These are phyloP conservation scores for Trichoderma erinaceum DNA, from an alignment of 495 filamentous ascomycete species.

Conservation along the genomic window DNA sequence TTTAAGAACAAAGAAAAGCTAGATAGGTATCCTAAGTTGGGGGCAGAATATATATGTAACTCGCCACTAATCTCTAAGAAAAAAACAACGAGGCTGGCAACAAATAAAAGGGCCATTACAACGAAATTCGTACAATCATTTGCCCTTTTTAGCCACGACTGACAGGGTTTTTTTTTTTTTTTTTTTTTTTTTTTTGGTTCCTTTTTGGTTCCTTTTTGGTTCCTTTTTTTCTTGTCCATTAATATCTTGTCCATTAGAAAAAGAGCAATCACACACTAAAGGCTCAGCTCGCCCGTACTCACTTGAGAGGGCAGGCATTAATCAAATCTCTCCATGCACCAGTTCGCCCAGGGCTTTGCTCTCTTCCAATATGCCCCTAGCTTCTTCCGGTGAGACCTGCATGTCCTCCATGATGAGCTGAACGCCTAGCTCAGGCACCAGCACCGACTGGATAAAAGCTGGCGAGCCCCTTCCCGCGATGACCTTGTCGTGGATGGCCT, in stretches of 20 bases:
- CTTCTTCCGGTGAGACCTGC: slow-evolving; percentile 55
- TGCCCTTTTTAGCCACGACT: not conserved
- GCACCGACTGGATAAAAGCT: slow-evolving; percentile 73
- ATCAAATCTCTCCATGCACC: slow-evolving; percentile 61
- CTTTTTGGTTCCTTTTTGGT: no score
- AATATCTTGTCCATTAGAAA: no score
- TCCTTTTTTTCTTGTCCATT: no score
- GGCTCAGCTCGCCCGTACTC: slow-evolving; percentile 23
- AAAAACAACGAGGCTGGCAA: no score
- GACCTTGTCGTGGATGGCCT: slow-evolving; percentile 59
- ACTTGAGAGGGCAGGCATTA: slow-evolving; percentile 37
- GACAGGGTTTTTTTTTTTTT: no score
- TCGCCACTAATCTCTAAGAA: no score
- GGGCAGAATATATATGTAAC: no score
- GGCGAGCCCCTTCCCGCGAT: slow-evolving; percentile 64
- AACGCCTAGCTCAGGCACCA: slow-evolving; percentile 79
- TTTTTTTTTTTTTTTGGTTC: no score
- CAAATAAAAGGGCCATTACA: not conserved
- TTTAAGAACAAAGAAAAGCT: no score
- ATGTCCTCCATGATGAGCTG: slow-evolving; percentile 82
- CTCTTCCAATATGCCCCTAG: slow-evolving; percentile 62
- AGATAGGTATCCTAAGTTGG: no score
- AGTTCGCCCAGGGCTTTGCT: slow-evolving; percentile 73
- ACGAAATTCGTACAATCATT: not conserved
- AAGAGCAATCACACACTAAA: not conserved